Percentiles rank a stretch among this genome's conserved stretches.
These are phyloP conservation scores for Crucihimalaya himalaica DNA, from an alignment of 345 rosid species.

Conservation along the genomic window DNA sequence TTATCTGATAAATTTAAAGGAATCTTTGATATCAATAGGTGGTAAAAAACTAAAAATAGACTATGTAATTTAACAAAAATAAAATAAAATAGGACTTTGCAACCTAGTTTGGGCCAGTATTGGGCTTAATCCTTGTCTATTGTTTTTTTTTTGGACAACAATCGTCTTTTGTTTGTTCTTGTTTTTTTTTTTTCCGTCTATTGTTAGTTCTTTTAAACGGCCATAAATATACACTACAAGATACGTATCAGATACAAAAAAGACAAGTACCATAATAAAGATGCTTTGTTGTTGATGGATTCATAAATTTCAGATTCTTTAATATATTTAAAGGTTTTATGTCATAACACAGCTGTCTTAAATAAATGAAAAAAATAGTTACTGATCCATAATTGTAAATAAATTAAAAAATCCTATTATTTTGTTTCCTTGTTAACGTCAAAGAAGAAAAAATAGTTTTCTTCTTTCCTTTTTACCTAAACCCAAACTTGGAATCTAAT, in stretches of 20 bases:
- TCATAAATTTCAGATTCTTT: background rate
- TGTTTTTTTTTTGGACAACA: too few relatives aligned
- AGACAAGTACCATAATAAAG: constrained; percentile 16
- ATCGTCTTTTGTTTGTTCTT: too few relatives aligned
- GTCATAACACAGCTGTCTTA: constrained; percentile 7
- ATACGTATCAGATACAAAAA: constrained; percentile 17
- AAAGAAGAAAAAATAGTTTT: background rate
- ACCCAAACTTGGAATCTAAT: constrained; percentile 19
- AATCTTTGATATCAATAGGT: constrained; percentile 7
- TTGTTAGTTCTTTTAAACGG: background rate
- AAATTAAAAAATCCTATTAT: background rate
- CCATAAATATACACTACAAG: background rate
- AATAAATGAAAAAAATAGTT: background rate
- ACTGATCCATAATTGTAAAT: constrained; percentile 22
- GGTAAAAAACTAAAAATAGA: background rate
- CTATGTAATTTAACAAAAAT: background rate
- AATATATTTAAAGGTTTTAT: background rate
- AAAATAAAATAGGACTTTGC: background rate
- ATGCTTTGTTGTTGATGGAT: background rate
- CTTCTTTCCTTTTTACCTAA: constrained; percentile 6
- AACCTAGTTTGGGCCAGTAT: constrained; percentile 25
- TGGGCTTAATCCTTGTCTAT: constrained; percentile 9
- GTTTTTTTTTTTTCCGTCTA: background rate
- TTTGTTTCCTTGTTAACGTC: constrained; percentile 5
- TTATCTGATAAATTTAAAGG: constrained; percentile 8